Conservation (phyloP, 805 yeast genomes). For the Kluyveromyces starmeri region DNA sequence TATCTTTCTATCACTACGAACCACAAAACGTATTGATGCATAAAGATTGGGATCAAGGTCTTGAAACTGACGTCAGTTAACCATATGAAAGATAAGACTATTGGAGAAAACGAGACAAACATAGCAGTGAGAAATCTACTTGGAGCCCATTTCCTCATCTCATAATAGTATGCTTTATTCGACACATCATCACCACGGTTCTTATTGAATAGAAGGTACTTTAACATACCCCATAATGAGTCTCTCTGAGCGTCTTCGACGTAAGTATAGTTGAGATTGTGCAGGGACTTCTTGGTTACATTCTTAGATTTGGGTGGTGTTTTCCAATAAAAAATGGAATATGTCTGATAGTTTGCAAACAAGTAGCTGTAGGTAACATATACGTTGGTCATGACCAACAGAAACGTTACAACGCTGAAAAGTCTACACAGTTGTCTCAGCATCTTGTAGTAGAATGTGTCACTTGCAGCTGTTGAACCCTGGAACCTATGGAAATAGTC, state of each 20-base stretch:
- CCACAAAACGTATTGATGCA: slow-evolving; percentile 33
- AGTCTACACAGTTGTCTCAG: slow-evolving; percentile 13
- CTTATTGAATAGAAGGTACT: slow-evolving; percentile 10
- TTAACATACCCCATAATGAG: slow-evolving; percentile 19
- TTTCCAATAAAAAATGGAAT: slow-evolving; percentile 17
- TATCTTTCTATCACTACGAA: slow-evolving; percentile 37
- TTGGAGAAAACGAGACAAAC: slow-evolving; percentile 51
- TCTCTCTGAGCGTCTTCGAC: slow-evolving; percentile 14
- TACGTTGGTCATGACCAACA: slow-evolving; percentile 12
- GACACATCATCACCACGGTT: slow-evolving; percentile 11
- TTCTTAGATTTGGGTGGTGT: slow-evolving; percentile 13
- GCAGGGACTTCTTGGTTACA: slow-evolving; percentile 14
- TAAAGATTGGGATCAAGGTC: slow-evolving; percentile 29
- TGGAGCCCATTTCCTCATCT: slow-evolving; percentile 60
- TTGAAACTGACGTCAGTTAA: slow-evolving; percentile 31
- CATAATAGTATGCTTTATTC: slow-evolving; percentile 38
- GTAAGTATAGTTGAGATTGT: slow-evolving; percentile 14
- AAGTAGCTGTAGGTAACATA: slow-evolving; percentile 15
- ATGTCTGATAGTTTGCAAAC: slow-evolving; percentile 14
- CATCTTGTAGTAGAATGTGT: slow-evolving; percentile 10
- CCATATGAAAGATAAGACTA: slow-evolving; percentile 38
- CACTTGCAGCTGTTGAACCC: slow-evolving; percentile 4
- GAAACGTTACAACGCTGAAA: slow-evolving; percentile 5
- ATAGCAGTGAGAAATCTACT: slow-evolving; percentile 45
- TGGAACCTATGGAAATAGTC: slow-evolving; percentile 11